A percentile compares a stretch with the other conserved stretches of the same genome.
These are phyloP conservation scores for Neophaeococcomyces mojaviensis DNA, from an alignment of 2,329 filamentous ascomycete species.

Conservation along the genomic window DNA sequence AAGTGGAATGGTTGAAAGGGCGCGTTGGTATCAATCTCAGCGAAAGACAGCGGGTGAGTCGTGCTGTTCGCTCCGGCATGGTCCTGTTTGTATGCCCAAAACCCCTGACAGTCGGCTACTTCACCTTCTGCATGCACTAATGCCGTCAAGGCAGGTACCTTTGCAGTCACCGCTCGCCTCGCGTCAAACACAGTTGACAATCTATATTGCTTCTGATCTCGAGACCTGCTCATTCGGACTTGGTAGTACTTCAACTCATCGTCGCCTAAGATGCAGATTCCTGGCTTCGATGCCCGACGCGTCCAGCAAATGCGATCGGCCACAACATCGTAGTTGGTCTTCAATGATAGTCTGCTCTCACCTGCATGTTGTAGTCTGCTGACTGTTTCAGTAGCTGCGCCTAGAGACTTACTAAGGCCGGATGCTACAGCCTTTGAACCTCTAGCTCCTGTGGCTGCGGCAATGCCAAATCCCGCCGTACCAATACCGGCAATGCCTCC, in stretches of 20 bases:
- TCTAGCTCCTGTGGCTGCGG: constrained; percentile 40
- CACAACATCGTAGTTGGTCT: constrained; percentile 30
- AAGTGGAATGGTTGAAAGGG: constrained; percentile 96
- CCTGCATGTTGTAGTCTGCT: constrained; percentile 41
- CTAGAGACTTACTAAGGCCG: constrained; percentile 44
- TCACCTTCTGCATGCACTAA: constrained; percentile 12
- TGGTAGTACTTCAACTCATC: constrained; percentile 30
- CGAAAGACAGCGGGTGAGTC: constrained; percentile 58
- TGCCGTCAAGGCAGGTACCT: constrained; percentile 12
- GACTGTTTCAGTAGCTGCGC: constrained; percentile 41
- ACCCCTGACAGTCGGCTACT: constrained; percentile 22
- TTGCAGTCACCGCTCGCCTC: constrained; percentile 15
- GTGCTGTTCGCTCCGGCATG: constrained; percentile 31
- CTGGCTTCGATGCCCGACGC: constrained; percentile 34
- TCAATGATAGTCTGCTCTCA: constrained; percentile 41
- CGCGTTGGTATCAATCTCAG: constrained; percentile 90
- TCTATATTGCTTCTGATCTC: constrained; percentile 17
- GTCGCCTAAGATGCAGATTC: constrained; percentile 38
- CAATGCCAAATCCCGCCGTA: constrained; percentile 33
- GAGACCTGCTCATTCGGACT: constrained; percentile 22
- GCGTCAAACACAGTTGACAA: constrained; percentile 28
- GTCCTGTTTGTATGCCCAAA: constrained; percentile 41
- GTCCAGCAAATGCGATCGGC: constrained; percentile 40
- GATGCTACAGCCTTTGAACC: constrained; percentile 42
- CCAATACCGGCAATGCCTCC: constrained; percentile 36